Conservation (phyloP, 1,284 basidiomycete genomes). For the Sphaerobolus stellatus region DNA sequence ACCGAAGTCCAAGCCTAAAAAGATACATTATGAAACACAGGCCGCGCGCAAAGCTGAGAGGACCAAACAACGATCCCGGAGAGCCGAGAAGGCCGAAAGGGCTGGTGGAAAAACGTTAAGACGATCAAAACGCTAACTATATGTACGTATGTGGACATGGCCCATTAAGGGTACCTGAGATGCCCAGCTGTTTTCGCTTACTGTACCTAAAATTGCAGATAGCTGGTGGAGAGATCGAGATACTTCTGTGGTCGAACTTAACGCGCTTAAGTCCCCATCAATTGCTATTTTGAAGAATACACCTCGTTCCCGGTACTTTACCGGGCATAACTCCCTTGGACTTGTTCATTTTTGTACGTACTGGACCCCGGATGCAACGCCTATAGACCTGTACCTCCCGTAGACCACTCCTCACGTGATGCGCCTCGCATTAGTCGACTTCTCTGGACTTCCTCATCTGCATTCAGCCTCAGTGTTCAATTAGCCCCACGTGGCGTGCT, state of each 20-base stretch:
- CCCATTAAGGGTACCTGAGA: too few species aligned
- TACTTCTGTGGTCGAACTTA: background rate
- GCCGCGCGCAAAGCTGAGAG: slow-evolving; percentile 54
- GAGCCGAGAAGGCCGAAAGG: slow-evolving; percentile 63
- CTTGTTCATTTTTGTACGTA: too few species aligned
- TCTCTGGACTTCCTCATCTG: background rate
- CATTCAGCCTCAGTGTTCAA: background rate
- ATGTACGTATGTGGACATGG: background rate
- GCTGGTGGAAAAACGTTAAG: slow-evolving; percentile 59
- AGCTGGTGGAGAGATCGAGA: background rate
- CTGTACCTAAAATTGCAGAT: too few species aligned
- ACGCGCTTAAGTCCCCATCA: background rate
- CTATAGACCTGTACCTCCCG: background rate
- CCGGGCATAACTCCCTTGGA: background rate
- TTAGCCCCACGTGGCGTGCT: background rate
- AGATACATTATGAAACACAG: slow-evolving; percentile 63
- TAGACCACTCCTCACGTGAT: background rate
- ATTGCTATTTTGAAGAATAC: background rate
- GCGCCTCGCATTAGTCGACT: background rate
- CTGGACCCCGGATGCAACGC: too few species aligned
- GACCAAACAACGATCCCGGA: slow-evolving; percentile 57
- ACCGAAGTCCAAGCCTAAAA: slow-evolving; percentile 38
- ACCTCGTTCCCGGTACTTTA: slow-evolving; percentile 1
- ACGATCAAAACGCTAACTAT: slow-evolving; percentile 14
- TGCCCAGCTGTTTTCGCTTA: too few species aligned